Evolutionary conservation across 208 protist species (phyloP).

Genomic region (Crithidia acanthocephali): DNA sequence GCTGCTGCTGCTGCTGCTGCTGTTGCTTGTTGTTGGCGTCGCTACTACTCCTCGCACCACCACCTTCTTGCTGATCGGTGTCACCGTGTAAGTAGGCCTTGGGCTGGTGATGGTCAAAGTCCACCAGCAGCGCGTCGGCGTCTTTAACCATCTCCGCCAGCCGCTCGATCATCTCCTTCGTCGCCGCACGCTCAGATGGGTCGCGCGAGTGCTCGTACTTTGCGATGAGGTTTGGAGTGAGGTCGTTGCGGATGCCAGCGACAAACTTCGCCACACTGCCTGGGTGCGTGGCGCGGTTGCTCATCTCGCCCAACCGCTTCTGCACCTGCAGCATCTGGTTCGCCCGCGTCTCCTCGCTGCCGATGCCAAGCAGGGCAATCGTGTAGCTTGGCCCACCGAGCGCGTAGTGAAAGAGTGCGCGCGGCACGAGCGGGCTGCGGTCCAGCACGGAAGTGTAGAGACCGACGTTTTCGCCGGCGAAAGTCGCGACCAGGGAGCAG

Average conservation of each 20-base stretch:
- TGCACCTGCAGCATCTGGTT: constrained; percentile 79
- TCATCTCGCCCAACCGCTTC: constrained; percentile 62
- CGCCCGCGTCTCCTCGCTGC: constrained; percentile 57
- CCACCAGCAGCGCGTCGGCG: constrained; percentile 59
- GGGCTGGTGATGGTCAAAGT: constrained; percentile 79
- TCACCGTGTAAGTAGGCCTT: constrained; percentile 75
- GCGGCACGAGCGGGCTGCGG: constrained; percentile 64
- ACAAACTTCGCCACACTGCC: constrained; percentile 83
- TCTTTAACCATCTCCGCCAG: constrained; percentile 77
- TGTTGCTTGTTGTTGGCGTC: not conserved
- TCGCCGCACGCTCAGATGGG: constrained; percentile 37
- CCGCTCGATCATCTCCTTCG: constrained; percentile 58
- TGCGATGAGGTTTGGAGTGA: constrained; percentile 59
- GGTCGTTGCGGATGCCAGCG: constrained; percentile 63
- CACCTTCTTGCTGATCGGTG: constrained; percentile 19
- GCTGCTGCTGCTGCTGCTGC: not conserved
- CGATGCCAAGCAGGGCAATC: constrained; percentile 73
- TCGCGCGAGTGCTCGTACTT: constrained; percentile 45
- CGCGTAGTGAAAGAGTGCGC: constrained; percentile 81
- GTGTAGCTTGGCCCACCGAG: constrained; percentile 86
- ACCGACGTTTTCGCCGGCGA: constrained; percentile 74
- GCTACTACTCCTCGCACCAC: not conserved
- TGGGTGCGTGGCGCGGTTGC: constrained; percentile 68
- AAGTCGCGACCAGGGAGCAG: constrained; percentile 68
- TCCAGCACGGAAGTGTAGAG: constrained; percentile 75